Evolutionary conservation across 345 rosid genomes (phyloP).

Genomic region (Eucalyptus decipiens): DNA sequence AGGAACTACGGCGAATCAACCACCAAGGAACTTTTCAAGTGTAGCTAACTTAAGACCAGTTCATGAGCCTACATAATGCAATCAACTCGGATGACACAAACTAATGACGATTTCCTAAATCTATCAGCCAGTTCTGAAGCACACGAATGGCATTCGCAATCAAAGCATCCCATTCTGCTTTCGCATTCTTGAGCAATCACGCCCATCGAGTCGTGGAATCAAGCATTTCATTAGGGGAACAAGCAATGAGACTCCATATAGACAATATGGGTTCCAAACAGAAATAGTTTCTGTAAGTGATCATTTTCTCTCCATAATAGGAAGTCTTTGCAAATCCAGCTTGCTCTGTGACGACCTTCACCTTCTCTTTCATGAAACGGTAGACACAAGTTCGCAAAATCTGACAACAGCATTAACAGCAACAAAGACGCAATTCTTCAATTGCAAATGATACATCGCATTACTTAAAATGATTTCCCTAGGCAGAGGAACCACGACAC

Average conservation of each 20-base stretch:
- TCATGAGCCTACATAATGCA: neutral
- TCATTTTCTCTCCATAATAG: too few species aligned
- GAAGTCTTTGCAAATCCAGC: neutral
- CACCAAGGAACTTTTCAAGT: neutral
- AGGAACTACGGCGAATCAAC: neutral
- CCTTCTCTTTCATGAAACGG: neutral
- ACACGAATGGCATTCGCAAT: neutral
- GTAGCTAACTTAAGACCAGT: neutral
- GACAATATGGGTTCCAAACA: too few species aligned
- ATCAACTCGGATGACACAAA: neutral
- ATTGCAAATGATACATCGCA: neutral
- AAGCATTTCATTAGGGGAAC: too few species aligned
- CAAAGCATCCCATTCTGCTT: neutral
- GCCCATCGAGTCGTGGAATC: too few species aligned
- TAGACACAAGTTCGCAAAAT: neutral
- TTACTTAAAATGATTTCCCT: neutral
- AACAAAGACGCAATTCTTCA: neutral
- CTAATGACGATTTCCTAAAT: neutral
- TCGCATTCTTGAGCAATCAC: neutral
- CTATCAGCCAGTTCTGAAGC: neutral
- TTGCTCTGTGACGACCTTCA: neutral
- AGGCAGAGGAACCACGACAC: neutral
- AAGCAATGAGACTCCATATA: too few species aligned
- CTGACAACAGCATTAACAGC: neutral
- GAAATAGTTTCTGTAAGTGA: too few species aligned